Evolutionary conservation across 192 early-diverging fungal genomes (phyloP).

Genomic region (Backusella westeae): DNA sequence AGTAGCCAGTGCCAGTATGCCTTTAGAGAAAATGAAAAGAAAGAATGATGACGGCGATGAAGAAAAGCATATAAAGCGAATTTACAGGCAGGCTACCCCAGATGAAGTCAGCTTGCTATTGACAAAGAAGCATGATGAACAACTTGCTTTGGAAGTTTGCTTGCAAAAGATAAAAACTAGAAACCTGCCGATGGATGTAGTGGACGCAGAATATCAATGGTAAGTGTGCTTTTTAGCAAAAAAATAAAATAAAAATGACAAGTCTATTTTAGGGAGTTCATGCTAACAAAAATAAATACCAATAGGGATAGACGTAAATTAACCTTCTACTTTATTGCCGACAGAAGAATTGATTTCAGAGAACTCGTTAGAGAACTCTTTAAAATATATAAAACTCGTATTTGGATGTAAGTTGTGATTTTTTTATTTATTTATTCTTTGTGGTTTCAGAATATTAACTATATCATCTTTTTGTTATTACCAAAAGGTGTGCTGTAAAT

Average conservation of each 20-base stretch:
- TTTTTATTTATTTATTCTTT: neutral
- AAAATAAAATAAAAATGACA: neutral
- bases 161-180: conserved; percentile 85
- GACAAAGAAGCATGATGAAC: conserved; percentile 84
- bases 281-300: conserved; percentile 2
- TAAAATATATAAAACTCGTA: conserved; percentile 96
- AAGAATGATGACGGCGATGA: conserved; percentile 39
- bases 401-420: conserved; percentile 78
- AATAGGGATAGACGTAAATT: conserved; percentile 91
- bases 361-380: conserved; percentile 95
- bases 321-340: conserved; percentile 94
- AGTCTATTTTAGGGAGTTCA: neutral
- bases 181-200: conserved; percentile 89
- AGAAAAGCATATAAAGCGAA: conserved; percentile 75
- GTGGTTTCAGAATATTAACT: neutral
- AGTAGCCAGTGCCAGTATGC: conserved; percentile 14
- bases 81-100: conserved; percentile 77
- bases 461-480: neutral
- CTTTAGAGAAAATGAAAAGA: conserved; percentile 23
- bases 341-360: conserved; percentile 93
- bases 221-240: conserved; percentile 26
- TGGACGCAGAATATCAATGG: conserved; percentile 98
- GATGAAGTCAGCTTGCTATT: conserved; percentile 77
- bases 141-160: conserved; percentile 83
- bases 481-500: neutral